These are phyloP conservation scores for Inga laurina DNA, from an alignment of 306 rosid genomes.

Conservation along the genomic window DNA sequence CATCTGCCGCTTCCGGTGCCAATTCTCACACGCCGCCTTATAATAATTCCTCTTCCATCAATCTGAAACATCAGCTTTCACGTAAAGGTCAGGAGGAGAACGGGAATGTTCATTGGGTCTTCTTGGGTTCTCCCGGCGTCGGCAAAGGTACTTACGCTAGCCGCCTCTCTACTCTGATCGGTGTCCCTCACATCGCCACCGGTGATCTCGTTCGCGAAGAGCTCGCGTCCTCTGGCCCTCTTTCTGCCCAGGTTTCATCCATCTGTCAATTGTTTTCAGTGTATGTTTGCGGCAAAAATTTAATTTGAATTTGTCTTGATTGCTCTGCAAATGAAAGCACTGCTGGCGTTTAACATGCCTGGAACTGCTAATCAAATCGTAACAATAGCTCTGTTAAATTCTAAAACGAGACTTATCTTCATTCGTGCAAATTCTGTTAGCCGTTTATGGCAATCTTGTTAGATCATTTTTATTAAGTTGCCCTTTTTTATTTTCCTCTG, in stretches of 20 bases:
- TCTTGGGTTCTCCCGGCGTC: slow-evolving; percentile 88
- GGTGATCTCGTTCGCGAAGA: slow-evolving; percentile 95
- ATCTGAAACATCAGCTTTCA: slow-evolving; percentile 18
- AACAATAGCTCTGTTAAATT: neutral
- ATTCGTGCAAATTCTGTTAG: neutral
- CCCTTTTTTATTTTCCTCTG: neutral
- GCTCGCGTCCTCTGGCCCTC: slow-evolving; percentile 73
- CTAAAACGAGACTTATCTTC: neutral
- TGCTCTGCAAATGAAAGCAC: neutral
- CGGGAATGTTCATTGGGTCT: slow-evolving; percentile 87
- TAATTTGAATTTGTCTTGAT: neutral
- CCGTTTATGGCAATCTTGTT: neutral
- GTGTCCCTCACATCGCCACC: slow-evolving; percentile 93
- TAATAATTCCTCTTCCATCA: neutral
- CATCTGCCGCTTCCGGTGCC: slow-evolving; percentile 40
- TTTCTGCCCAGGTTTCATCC: slow-evolving; percentile 59
- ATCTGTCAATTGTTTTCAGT: neutral
- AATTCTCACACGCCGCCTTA: slow-evolving; percentile 33
- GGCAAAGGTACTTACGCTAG: slow-evolving; percentile 95
- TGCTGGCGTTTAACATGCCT: neutral
- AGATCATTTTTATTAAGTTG: neutral
- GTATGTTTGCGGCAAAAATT: neutral
- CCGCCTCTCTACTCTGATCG: slow-evolving; percentile 77
- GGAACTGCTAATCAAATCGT: neutral
- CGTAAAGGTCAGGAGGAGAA: slow-evolving; percentile 49